phyloP scores from a whole-genome alignment of 768 basidiomycete species.

The Hemileccinum impolitum region DNA sequence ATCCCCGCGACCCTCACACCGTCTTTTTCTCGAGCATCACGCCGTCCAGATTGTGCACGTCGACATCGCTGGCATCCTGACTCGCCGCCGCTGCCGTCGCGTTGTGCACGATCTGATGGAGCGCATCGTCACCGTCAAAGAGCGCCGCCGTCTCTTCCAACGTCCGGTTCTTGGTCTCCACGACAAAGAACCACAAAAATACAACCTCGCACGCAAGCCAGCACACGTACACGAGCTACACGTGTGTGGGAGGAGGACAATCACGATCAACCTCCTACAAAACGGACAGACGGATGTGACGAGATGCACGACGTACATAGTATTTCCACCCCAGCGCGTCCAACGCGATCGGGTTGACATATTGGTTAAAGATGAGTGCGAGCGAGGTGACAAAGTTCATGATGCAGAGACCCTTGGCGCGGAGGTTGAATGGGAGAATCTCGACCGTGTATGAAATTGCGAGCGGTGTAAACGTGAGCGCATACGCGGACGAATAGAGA shows the following conservation, averaged over 20 bases:
- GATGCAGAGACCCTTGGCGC: slow-evolving; percentile 75
- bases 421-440: slow-evolving; percentile 75
- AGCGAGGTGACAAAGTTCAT: slow-evolving; percentile 67
- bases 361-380: slow-evolving; percentile 74
- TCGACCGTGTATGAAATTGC: slow-evolving; percentile 63
- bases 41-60: neutral
- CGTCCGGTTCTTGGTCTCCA: slow-evolving; percentile 38
- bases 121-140: slow-evolving; percentile 55
- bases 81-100: neutral
- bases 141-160: slow-evolving; percentile 72
- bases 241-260: no score
- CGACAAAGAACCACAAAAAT: slow-evolving; percentile 11
- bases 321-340: slow-evolving; percentile 51
- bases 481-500: slow-evolving; percentile 47
- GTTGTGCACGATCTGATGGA: slow-evolving; percentile 13
- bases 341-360: slow-evolving; percentile 76
- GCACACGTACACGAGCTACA: slow-evolving; percentile 18
- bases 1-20: no score
- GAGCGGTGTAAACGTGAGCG: slow-evolving; percentile 77
- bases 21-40: no score
- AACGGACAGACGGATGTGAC: neutral
- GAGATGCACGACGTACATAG: slow-evolving; percentile 8
- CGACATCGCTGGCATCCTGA: neutral
- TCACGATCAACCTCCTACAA: neutral
- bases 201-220: slow-evolving; percentile 15